phyloP scores from a whole-genome alignment of 1,284 basidiomycete species.

The Dichomitus squalens region DNA sequence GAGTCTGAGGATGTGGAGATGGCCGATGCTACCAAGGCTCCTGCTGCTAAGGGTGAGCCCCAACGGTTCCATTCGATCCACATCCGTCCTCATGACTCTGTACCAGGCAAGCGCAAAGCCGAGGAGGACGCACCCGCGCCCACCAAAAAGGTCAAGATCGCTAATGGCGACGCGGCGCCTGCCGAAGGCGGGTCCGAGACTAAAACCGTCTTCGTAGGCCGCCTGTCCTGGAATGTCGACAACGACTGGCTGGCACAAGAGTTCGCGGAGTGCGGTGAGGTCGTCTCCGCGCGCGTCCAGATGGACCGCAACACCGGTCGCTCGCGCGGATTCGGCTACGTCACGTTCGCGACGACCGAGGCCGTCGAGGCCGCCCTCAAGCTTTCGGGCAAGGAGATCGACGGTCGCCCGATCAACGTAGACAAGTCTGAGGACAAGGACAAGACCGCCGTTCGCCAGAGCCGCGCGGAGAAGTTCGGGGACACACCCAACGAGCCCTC shows the following conservation, averaged over 20 bases:
- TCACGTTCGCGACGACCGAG: constrained; percentile 83
- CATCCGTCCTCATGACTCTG: constrained; percentile 1
- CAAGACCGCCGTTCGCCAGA: constrained; percentile 58
- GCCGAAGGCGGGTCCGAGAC: constrained; percentile 42
- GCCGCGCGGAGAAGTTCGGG: constrained; percentile 77
- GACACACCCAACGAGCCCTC: constrained; percentile 76
- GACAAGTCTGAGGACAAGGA: constrained; percentile 76
- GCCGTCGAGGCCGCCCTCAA: constrained; percentile 80
- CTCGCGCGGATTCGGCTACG: constrained; percentile 94
- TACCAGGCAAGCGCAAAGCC: constrained; percentile 84
- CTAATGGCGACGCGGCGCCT: constrained; percentile 52
- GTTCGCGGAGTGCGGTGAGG: constrained; percentile 88
- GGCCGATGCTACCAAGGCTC: constrained; percentile 46
- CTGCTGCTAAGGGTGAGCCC: constrained; percentile 44
- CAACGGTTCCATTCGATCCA: neutral
- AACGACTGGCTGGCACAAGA: constrained; percentile 94
- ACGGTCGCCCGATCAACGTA: constrained; percentile 88
- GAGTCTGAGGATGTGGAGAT: constrained; percentile 63
- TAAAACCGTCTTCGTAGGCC: constrained; percentile 90
- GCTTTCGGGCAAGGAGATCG: constrained; percentile 85
- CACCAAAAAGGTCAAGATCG: constrained; percentile 84
- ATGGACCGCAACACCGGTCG: constrained; percentile 88
- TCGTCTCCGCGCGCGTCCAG: constrained; percentile 87
- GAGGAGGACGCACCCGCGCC: constrained; percentile 61
- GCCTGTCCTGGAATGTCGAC: constrained; percentile 97